Evolutionary conservation across 176 grass and related monocot genomes (phyloP), one percentile per base, ranked within the genome.

Genomic region (Zoysia pacifica): DNA sequence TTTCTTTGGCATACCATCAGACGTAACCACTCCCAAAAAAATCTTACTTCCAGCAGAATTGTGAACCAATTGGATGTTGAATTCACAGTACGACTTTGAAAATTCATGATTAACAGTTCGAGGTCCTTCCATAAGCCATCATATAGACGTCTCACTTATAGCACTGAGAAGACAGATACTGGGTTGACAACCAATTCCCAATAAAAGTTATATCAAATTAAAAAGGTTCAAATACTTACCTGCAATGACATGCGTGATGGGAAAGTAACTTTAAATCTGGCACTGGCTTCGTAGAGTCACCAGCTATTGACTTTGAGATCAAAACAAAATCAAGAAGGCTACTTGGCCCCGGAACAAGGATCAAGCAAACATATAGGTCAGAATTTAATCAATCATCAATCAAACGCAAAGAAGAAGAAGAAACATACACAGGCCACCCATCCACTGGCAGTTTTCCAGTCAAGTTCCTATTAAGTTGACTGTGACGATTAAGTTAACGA

Each of bases 271-370:
- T 69, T 46, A 63, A 39, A 68, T 65, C 77, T 55, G 37, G 74
- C 75, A 62, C 80, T 70, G 85, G 52, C 74, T 81, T 85, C 20
- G 82, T 73, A 62, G 81, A 85, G 75, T 81, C 82, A 83, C 58
- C 83, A 76, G 19, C 62, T 84, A 66, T 47, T 45, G 70, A 78
- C 75, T 91, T 99, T 41, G 92, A 91, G 46, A 99, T 88, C 47
- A 99, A 63, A 86, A 99, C 83, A 86, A 99, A 99, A 89, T 99
- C 96, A 84, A 93, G 78, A 76, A 91, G 93, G 82, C 88, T 62
- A 40, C 56, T 43, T 81, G 67, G 60, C 40, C 78, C 96, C 96
- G 95, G 88, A 84, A 87, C 15, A 80, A 73, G 77, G 49, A 71
- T 54, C 35, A 65, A 72, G 39, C 19, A 43, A 36, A 79, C 45